phyloP scores from a whole-genome alignment of 805 yeast genomes.

The Hyphopichia homilentoma region DNA sequence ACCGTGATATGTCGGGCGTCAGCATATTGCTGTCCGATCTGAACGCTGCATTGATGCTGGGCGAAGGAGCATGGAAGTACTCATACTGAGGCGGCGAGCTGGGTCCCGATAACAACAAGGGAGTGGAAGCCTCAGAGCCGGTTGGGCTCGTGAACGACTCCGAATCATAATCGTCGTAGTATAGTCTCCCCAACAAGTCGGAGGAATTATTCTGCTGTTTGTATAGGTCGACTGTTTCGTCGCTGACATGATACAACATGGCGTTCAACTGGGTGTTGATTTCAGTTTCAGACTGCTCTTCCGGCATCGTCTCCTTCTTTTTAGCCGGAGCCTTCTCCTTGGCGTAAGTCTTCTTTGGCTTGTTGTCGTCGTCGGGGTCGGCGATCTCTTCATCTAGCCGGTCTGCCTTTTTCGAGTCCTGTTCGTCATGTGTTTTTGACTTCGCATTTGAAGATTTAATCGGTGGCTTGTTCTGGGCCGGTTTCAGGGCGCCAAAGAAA shows the following conservation, averaged over 20 bases:
- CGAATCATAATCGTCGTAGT: constrained; percentile 41
- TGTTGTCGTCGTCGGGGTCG: constrained; percentile 1
- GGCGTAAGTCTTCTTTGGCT: constrained; percentile 4
- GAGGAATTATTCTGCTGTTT: constrained; percentile 33
- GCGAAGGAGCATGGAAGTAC: constrained; percentile 9
- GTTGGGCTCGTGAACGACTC: constrained; percentile 20
- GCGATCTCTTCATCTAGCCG: not conserved
- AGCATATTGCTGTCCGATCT: constrained; percentile 4
- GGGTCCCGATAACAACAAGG: constrained; percentile 13
- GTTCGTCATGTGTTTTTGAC: too few species aligned
- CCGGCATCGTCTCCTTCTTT: constrained; percentile 6
- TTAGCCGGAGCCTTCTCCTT: constrained; percentile 4
- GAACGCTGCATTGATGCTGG: constrained; percentile 5
- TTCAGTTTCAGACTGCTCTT: constrained; percentile 25
- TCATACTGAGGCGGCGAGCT: constrained; percentile 7
- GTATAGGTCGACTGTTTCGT: constrained; percentile 36
- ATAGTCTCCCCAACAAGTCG: constrained; percentile 39
- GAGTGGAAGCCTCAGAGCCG: constrained; percentile 12
- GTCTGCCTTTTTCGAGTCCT: too few species aligned
- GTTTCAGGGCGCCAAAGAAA: too few species aligned
- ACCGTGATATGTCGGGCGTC: constrained; percentile 5
- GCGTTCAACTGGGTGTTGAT: constrained; percentile 38
- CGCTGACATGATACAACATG: constrained; percentile 32
- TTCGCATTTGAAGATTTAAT: too few species aligned
- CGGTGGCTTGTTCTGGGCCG: too few species aligned